phyloP scores from a whole-genome alignment of 2,329 filamentous ascomycete species.

The Calonectria fujianensis region DNA sequence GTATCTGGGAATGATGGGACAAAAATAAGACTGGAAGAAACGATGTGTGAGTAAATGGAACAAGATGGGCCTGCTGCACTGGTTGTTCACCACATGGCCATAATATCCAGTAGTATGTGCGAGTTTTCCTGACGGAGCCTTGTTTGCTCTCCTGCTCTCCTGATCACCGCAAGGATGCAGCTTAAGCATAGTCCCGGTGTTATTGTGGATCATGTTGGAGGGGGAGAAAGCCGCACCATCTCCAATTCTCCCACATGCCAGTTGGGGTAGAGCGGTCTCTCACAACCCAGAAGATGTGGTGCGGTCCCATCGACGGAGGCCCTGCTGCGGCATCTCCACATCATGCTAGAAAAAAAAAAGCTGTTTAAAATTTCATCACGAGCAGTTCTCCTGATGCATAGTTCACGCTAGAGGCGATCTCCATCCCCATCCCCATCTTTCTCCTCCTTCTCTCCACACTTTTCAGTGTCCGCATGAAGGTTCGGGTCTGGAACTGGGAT shows the following conservation, averaged over 20 bases:
- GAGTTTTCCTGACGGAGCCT: neutral
- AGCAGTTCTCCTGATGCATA: conserved; percentile 8
- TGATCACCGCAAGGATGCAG: conserved; percentile 7
- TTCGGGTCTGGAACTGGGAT: neutral
- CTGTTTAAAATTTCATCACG: conserved; percentile 3
- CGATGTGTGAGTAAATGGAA: neutral
- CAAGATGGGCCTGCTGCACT: neutral
- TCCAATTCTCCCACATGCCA: neutral
- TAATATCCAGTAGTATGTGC: neutral
- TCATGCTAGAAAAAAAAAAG: neutral
- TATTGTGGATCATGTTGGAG: conserved; percentile 24
- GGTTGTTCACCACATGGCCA: neutral
- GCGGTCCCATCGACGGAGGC: neutral
- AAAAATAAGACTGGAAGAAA: neutral
- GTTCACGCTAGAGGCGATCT: conserved; percentile 13
- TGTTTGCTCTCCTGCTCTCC: neutral
- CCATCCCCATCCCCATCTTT: conserved; percentile 4
- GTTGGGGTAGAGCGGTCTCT: conserved; percentile 5
- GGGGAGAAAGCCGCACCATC: neutral
- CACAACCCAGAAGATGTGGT: neutral
- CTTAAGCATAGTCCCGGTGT: conserved; percentile 9
- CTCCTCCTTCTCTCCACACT: conserved; percentile 8
- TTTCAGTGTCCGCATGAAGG: conserved; percentile 1
- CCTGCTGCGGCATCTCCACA: neutral
- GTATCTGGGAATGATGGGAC: neutral